A percentile compares a stretch with the other conserved stretches of the same genome.
Conservation (phyloP, 345 rosid genomes). For the Pugionium cornutum region DNA sequence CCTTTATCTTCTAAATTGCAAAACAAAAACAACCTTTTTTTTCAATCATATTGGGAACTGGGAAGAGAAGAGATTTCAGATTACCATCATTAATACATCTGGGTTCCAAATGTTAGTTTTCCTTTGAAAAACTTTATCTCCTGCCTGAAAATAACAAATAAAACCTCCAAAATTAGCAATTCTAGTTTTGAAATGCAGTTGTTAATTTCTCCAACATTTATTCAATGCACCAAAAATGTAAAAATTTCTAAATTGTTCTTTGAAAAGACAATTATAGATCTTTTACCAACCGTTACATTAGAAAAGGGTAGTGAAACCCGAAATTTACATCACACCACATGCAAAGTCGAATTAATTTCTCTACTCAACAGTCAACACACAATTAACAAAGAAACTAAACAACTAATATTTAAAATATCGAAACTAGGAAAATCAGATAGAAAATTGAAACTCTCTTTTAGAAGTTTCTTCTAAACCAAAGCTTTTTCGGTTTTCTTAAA, state of each 20-base stretch:
- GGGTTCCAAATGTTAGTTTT: neutral
- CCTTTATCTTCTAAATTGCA: too few relatives aligned
- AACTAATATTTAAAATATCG: neutral
- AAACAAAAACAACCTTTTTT: too few relatives aligned
- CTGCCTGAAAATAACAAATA: constrained; percentile 2
- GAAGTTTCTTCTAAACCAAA: neutral
- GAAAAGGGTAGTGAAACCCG: neutral
- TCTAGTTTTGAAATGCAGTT: neutral
- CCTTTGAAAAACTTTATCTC: constrained; percentile 20
- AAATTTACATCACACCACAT: constrained; percentile 20
- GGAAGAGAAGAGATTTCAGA: too few relatives aligned
- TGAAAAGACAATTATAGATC: neutral
- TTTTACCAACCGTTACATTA: neutral
- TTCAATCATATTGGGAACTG: too few relatives aligned
- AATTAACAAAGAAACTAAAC: neutral
- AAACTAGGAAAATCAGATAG: neutral
- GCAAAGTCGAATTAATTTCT: constrained; percentile 8
- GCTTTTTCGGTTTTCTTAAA: neutral
- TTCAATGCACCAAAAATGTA: too few relatives aligned
- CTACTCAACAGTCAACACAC: neutral
- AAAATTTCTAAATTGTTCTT: too few relatives aligned
- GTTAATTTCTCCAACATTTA: neutral
- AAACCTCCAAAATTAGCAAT: neutral
- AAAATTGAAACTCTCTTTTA: neutral
- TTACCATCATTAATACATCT: too few relatives aligned